These are phyloP conservation scores for Gillenia trifoliata DNA, from an alignment of 306 rosid genomes.

Conservation along the genomic window DNA sequence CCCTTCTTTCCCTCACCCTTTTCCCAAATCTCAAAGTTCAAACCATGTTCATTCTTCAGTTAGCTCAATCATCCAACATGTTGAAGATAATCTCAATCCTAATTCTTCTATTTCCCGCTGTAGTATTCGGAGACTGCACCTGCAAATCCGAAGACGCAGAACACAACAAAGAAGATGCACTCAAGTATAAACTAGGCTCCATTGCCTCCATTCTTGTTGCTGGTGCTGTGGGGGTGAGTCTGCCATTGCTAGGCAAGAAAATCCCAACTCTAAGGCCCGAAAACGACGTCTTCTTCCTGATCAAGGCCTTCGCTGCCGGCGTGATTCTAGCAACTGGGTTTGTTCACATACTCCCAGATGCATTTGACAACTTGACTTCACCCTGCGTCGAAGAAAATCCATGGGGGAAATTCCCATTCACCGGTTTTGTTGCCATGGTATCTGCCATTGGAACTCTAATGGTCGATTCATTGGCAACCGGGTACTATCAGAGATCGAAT, in stretches of 20 bases:
- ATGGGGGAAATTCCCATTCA: constrained; percentile 54
- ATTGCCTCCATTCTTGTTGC: constrained; percentile 55
- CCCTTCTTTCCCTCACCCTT: neutral
- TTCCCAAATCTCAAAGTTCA: neutral
- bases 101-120: constrained; percentile 23
- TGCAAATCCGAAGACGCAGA: constrained; percentile 23
- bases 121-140: constrained; percentile 24
- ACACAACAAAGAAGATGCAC: constrained; percentile 18
- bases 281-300: constrained; percentile 51
- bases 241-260: constrained; percentile 53
- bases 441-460: constrained; percentile 59
- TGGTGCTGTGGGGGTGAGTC: constrained; percentile 61
- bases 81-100: constrained; percentile 14
- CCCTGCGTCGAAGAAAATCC: constrained; percentile 47
- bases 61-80: constrained; percentile 8
- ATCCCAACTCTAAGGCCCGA: constrained; percentile 45
- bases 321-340: constrained; percentile 64
- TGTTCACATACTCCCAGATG: constrained; percentile 68
- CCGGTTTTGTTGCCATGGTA: constrained; percentile 63
- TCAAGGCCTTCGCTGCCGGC: constrained; percentile 76
- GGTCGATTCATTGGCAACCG: constrained; percentile 60
- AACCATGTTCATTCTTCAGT: constrained; percentile 10
- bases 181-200: constrained; percentile 53
- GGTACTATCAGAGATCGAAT: constrained; percentile 51
- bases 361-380: constrained; percentile 46